phyloP scores from a whole-genome alignment of 2,329 filamentous ascomycete species.

The Pseudocercospora vitis region DNA sequence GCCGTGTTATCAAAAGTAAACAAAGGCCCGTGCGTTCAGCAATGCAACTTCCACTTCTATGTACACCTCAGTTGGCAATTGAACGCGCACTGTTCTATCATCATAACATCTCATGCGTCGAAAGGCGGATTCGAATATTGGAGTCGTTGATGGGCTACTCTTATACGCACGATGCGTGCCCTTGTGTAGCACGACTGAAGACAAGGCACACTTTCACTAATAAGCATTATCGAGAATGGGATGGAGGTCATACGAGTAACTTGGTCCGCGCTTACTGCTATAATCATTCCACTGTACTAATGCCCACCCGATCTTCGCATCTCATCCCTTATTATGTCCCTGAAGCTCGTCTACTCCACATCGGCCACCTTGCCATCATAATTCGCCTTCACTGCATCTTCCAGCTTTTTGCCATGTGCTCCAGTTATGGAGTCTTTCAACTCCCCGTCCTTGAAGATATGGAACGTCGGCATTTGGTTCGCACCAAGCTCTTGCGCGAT shows the following conservation, averaged over 20 bases:
- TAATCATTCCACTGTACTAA: neutral
- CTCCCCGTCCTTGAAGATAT: constrained; percentile 39
- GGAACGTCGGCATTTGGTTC: constrained; percentile 37
- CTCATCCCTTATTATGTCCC: neutral
- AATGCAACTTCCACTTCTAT: no score
- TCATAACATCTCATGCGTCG: no score
- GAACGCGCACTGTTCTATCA: no score
- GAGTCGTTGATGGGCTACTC: no score
- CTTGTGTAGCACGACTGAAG: no score
- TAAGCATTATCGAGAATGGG: no score
- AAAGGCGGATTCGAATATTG: no score
- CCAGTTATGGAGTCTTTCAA: constrained; percentile 34
- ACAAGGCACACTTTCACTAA: no score
- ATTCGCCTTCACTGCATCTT: constrained; percentile 30
- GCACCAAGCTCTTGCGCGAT: constrained; percentile 37
- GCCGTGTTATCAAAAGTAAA: neutral
- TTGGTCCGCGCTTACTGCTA: neutral
- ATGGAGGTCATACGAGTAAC: no score
- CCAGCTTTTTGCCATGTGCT: constrained; percentile 33
- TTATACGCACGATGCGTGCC: no score
- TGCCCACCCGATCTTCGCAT: neutral
- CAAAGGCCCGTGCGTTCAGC: neutral
- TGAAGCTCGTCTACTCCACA: neutral
- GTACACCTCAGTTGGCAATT: no score
- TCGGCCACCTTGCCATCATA: constrained; percentile 35